Evolutionary conservation across 371 early-diverging fungal species (phyloP), one percentile per base, ranked within the genome.

Genomic region (Gilbertella persicaria): DNA sequence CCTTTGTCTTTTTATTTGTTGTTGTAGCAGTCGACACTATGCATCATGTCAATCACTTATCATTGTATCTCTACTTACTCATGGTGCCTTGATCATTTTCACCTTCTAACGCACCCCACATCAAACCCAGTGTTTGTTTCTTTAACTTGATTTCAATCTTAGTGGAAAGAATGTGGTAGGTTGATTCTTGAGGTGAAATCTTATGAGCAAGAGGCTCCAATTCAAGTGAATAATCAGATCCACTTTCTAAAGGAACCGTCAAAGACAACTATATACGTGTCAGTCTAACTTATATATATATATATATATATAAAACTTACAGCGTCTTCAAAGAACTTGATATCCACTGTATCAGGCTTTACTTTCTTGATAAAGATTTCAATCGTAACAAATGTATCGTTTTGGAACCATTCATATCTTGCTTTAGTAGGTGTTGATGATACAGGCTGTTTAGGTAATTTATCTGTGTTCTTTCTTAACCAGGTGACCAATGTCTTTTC

Each of bases 351-450:
- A 2, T 85, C 85, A 46, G 79, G 67, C 58, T 86, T 82, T 36
- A 87, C 80, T n/a, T 91, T 88, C 75, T 95, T 96, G 69, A 92
- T 83, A 61, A 95, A 96, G 19, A 98, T 78, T 54, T 89, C 85
- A 35, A 98, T 75, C 8, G 87, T 92, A 37, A 98, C 88, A 64
- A 75, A 85, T 50, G 79, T 69, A 60, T 96, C 97, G 58, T 88
- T 97, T 75, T 98, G 98, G 74, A 92, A 96, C 96, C 96, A 97
- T 69, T 97, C 97, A 61, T 96, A 94, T 65, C 96, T 90, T 21
- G 46, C 47, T 4, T 4, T 35, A 14, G 50, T 39, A 16, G 53
- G 35, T 21, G 44, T 19, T 16, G 44, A 39, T 4, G 55, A 24
- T 19, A 33, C 29, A 30, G 52, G 29, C 13, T 14, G 12, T 9